Evolutionary conservation across 345 rosid genomes (phyloP), one percentile per base, ranked within the genome.

Genomic region (Raphanus raphanistrum): DNA sequence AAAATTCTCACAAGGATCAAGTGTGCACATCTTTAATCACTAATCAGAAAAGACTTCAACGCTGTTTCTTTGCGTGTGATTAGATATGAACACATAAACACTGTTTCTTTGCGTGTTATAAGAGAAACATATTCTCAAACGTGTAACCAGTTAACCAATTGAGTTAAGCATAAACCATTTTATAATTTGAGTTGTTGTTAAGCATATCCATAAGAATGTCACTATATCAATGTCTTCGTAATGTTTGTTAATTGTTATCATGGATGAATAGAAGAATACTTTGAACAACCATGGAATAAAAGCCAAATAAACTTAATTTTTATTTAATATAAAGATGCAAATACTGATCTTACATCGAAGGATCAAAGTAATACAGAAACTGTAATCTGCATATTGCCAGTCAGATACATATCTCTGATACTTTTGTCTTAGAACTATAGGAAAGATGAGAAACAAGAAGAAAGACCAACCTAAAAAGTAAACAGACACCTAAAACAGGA

Each of bases 401-500:
- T 12, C 1, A 12, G 50, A 48, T 48, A 48, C 54, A 48, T 48
- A n/a, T 13, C 54, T 48, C 54, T 48, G 54, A 3, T 48, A 48
- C 54, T 35, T 35, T 43, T 43, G 52, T 4, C 52, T 43, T 36
- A 36, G 43, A 8, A 8, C 43, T 36, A 36, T 1, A 8, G 43
- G 2, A 8, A 43, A 15, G 2, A 1, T 43, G 52, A 43, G 52
- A 11, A 45, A 48, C 54, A 48, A 43, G 17, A 48, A 48, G 16
- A 48, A 4, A 45, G 52, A 45, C 15, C 4, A 54, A 74, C 62
- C 61, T 72, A 57, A 1, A 1, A 65, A 71, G 58, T 41, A 72
- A 78, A 15, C 57, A 45, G 58, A 27, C 0, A 68, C 13, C 31
- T 15, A 59, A 63, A 8, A 61, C 59, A 35, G 45, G 21, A n/a